Evolutionary conservation across 495 filamentous ascomycete species (phyloP), one percentile per base, ranked within the genome.

Genomic region (Daldinia concentrica): DNA sequence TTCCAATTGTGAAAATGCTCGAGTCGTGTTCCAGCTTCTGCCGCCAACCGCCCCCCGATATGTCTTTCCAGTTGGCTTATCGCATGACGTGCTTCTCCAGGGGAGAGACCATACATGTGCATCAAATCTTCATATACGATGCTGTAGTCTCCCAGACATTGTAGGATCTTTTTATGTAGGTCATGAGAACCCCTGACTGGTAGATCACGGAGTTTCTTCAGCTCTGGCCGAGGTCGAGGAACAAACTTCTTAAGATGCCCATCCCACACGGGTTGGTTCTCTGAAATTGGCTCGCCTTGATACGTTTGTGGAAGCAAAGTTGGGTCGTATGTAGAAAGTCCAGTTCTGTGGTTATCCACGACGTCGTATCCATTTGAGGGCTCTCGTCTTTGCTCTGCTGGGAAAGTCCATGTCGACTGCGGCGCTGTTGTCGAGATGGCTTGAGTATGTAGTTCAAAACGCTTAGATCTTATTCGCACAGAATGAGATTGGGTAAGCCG

Each of bases 1-100:
- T 77, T 77, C 75, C 75, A 77, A 1, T 15, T 4, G 37, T 74
- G 64, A 65, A 62, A 77, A 34, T 39, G 37, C 58, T 77, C 75
- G 9, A 77, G 64, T 14, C 52, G 61, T 17, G 5, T 7, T 8
- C 62, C 73, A 3, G 65, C 70, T 12, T 41, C 58, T 6, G 9
- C 2, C 11, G 24, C 14, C 3, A 60, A 66, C 15, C 45, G 48
- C 8, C 55, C 73, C 37, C 48, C 32, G 22, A 75, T 56, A 15
- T 76, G 29, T 19, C 70, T 69, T 63, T 62, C 24, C 37, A 77
- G 29, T 50, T 77, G 75, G 45, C 30, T 36, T 12, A 67, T 62
- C 8, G 75, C 62, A 48, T 74, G 73, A 11, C 55, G 63, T 29
- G 73, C 57, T 65, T 74, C 67, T n/a, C 37, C 9, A 36, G 29